Percentiles rank a stretch among this genome's conserved stretches.
Evolutionary conservation across 2,329 filamentous ascomycete genomes (phyloP).

Genomic region (Tolypocladium amazonense): DNA sequence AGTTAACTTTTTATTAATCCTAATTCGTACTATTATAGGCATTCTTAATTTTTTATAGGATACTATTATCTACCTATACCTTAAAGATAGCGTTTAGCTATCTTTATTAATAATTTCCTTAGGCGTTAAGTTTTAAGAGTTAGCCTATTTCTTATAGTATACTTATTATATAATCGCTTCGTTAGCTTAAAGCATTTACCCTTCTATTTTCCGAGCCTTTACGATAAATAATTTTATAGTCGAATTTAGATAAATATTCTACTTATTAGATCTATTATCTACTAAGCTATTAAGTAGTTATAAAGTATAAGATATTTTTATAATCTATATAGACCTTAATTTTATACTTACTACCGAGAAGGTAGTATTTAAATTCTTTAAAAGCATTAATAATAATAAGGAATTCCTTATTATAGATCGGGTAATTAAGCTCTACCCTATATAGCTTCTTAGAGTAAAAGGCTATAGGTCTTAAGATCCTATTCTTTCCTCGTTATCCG

Average conservation of each 20-base stretch:
- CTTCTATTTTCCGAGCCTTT: background rate
- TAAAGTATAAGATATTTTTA: conserved; percentile 11
- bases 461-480: conserved; percentile 3
- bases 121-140: background rate
- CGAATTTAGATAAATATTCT: background rate
- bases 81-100: background rate
- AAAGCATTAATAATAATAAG: conserved; percentile 11
- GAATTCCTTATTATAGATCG: conserved; percentile 12
- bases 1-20: too few species aligned
- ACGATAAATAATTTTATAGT: conserved; percentile 11
- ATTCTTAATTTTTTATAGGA: background rate
- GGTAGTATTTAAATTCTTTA: conserved; percentile 12
- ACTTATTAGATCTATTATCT: background rate
- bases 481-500: conserved; percentile 4
- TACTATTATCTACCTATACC: background rate
- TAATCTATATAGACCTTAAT: conserved; percentile 11
- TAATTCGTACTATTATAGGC: too few species aligned
- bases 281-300: conserved; percentile 7
- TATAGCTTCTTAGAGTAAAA: conserved; percentile 10
- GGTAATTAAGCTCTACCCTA: conserved; percentile 10
- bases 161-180: background rate
- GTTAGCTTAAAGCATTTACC: background rate
- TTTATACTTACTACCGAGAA: conserved; percentile 5
- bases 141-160: background rate
- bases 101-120: background rate